A percentile compares a stretch with the other conserved stretches of the same genome.
Conservation (phyloP, 2,329 filamentous ascomycete genomes). For the Calonectria pseudoturangicola region DNA sequence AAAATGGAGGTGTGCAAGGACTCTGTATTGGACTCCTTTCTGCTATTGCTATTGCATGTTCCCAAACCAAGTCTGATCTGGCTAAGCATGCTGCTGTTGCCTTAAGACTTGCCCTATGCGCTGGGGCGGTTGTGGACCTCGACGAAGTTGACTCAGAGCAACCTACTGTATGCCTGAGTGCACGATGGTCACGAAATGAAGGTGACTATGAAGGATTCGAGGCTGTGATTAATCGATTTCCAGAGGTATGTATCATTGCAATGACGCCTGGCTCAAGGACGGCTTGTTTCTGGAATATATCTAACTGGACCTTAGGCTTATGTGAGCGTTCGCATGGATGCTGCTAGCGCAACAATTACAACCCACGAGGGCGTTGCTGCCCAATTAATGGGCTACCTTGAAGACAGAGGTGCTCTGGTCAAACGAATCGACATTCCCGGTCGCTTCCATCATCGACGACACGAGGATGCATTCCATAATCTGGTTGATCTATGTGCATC, state of each 20-base stretch:
- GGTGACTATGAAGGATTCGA: background rate
- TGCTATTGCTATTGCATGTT: background rate
- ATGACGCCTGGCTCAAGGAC: background rate
- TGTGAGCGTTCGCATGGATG: constrained; percentile 2
- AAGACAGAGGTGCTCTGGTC: background rate
- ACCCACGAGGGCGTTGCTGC: background rate
- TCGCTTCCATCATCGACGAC: background rate
- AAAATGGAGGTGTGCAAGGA: background rate
- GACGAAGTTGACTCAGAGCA: background rate
- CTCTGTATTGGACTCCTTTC: background rate
- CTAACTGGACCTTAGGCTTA: background rate
- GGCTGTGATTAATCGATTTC: background rate
- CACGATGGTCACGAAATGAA: background rate
- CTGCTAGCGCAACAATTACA: background rate
- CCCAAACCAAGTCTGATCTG: background rate
- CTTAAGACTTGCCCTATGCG: background rate
- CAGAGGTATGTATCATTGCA: background rate
- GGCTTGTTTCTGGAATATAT: background rate
- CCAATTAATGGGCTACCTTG: background rate
- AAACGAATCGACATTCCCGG: constrained; percentile 1
- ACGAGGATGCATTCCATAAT: background rate
- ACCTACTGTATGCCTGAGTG: background rate
- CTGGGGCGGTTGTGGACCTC: background rate
- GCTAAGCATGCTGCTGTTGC: background rate
- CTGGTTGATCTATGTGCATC: background rate